Evolutionary conservation across 2,329 filamentous ascomycete species (phyloP).

Genomic region (Lasiodiplodia sp.): DNA sequence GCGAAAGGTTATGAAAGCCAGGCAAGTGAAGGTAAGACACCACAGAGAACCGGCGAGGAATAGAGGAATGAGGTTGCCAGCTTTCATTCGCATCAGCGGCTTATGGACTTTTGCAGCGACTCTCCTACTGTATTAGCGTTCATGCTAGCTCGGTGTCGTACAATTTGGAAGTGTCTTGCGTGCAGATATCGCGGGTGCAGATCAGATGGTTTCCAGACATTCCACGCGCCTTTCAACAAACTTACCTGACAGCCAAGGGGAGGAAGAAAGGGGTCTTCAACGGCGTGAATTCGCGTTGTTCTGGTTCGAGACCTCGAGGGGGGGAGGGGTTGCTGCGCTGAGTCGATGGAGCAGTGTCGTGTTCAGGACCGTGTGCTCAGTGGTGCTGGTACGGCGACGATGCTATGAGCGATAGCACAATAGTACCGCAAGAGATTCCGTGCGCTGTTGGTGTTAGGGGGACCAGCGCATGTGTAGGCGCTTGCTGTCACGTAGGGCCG

Average conservation of each 20-base stretch:
- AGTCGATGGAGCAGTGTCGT: not conserved
- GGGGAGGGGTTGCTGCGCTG: not conserved
- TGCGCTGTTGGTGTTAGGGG: not conserved
- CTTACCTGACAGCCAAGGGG: too few relatives aligned
- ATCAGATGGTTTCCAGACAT: too few relatives aligned
- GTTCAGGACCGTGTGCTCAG: not conserved
- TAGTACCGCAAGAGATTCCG: not conserved
- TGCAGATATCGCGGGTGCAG: too few relatives aligned
- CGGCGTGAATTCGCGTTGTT: too few relatives aligned
- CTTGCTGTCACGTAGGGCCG: not conserved
- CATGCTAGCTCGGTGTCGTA: too few relatives aligned
- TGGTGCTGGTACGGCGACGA: not conserved
- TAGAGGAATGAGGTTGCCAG: not conserved
- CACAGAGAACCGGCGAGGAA: not conserved
- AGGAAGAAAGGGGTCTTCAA: too few relatives aligned
- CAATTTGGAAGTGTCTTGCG: not conserved
- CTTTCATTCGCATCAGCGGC: not conserved
- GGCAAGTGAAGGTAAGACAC: not conserved
- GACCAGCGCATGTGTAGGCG: not conserved
- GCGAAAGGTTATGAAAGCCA: not conserved
- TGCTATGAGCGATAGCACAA: not conserved
- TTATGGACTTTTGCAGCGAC: not conserved
- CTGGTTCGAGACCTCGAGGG: not conserved
- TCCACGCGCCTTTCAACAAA: too few relatives aligned
- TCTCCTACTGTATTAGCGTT: not conserved